A percentile compares a stretch with the other conserved stretches of the same genome.
Conservation (phyloP, 441 rosid species). For the Hura crepitans region DNA sequence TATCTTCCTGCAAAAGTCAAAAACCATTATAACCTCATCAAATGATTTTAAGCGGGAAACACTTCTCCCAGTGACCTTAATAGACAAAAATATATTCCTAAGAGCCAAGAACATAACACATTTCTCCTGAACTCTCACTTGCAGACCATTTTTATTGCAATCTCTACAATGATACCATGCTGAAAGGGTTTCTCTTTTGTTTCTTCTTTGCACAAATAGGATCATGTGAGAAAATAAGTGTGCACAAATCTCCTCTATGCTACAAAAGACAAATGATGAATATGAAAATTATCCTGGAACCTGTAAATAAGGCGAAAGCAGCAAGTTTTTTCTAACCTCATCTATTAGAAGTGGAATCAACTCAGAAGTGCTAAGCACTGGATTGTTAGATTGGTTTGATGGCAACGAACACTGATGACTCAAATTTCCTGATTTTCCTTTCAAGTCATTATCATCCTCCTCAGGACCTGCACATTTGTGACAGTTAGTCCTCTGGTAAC, state of each 20-base stretch:
- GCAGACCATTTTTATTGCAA: neutral
- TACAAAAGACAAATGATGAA: neutral
- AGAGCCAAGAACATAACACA: neutral
- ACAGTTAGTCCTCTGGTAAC: constrained; percentile 39
- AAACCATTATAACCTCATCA: constrained; percentile 18
- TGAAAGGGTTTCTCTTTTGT: neutral
- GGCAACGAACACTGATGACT: constrained; percentile 27
- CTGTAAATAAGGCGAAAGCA: constrained; percentile 16
- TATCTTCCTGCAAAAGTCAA: constrained; percentile 45
- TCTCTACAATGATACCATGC: neutral
- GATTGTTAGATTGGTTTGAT: constrained; percentile 38
- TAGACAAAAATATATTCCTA: neutral
- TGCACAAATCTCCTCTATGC: neutral
- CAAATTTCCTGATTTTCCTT: constrained; percentile 32
- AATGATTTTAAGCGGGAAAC: constrained; percentile 12
- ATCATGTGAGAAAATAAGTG: constrained; percentile 4
- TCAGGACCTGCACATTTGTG: constrained; percentile 50
- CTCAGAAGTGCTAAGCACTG: constrained; percentile 33
- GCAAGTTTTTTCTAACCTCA: constrained; percentile 45
- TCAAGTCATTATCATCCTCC: constrained; percentile 38
- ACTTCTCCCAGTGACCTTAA: constrained; percentile 14
- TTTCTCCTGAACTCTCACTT: neutral
- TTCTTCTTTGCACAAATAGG: constrained; percentile 5
- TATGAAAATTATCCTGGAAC: neutral
- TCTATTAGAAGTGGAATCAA: constrained; percentile 25